These are phyloP conservation scores for Botrytis galanthina DNA, from an alignment of 2,329 filamentous ascomycete genomes.

Conservation along the genomic window DNA sequence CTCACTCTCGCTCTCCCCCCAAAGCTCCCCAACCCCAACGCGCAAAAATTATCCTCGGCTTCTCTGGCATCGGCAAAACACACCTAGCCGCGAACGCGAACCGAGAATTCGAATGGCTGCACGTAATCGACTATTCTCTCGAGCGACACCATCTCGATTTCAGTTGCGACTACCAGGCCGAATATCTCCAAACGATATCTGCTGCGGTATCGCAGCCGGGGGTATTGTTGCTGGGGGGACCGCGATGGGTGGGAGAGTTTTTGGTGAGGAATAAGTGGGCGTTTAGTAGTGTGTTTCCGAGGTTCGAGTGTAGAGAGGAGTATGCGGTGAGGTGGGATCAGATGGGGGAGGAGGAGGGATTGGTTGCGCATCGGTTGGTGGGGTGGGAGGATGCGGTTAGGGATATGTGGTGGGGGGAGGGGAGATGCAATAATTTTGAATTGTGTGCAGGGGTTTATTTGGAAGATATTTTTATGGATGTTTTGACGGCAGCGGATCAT, in stretches of 20 bases:
- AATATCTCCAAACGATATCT: slow-evolving; percentile 5
- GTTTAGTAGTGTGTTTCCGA: slow-evolving; percentile 18
- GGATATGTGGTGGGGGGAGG: slow-evolving; percentile 6
- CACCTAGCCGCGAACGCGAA: slow-evolving; percentile 17
- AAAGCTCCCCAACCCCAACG: background rate
- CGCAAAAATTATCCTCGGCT: slow-evolving; percentile 14
- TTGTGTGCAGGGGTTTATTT: background rate
- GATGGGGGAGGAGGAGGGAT: slow-evolving; percentile 12
- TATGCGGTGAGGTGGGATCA: slow-evolving; percentile 15
- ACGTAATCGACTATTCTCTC: slow-evolving; percentile 18
- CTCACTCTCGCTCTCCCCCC: background rate
- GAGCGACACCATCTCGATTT: slow-evolving; percentile 3
- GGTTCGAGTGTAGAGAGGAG: slow-evolving; percentile 4
- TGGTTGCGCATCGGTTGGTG: slow-evolving; percentile 8
- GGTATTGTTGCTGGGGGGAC: slow-evolving; percentile 13
- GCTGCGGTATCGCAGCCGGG: slow-evolving; percentile 11
- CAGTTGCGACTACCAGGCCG: background rate
- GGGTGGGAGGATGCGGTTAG: slow-evolving; percentile 14
- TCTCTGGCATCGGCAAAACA: slow-evolving; percentile 14
- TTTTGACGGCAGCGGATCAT: slow-evolving; percentile 11
- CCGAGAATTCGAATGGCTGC: slow-evolving; percentile 18
- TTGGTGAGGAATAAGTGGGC: background rate
- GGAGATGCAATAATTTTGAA: slow-evolving; percentile 17
- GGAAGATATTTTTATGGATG: slow-evolving; percentile 13
- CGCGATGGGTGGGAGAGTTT: slow-evolving; percentile 18